These are phyloP conservation scores for Huntiella savannae DNA, from an alignment of 2,329 filamentous ascomycete species.

Conservation along the genomic window DNA sequence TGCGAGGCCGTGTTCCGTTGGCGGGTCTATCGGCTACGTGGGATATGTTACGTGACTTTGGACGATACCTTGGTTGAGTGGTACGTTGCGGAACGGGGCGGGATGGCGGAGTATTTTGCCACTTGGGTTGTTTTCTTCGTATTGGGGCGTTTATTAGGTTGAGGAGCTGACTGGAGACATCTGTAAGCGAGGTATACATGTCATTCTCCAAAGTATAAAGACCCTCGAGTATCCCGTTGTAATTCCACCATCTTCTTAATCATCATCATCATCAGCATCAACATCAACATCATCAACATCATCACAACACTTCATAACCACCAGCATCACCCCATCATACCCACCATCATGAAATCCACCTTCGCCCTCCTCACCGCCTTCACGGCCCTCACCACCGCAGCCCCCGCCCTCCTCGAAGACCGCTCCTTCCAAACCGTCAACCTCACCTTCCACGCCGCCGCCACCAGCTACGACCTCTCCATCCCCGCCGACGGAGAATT, in stretches of 20 bases:
- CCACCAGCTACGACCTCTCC: conserved; percentile 22
- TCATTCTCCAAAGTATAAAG: no score
- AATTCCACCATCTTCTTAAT: neutral
- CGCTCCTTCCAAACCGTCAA: conserved; percentile 21
- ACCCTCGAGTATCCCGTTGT: no score
- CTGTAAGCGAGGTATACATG: no score
- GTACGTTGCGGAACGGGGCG: no score
- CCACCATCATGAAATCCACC: conserved; percentile 7
- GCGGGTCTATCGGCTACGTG: no score
- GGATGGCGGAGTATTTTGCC: no score
- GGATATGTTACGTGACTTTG: no score
- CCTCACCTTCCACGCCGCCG: conserved; percentile 25
- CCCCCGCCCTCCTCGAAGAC: conserved; percentile 5
- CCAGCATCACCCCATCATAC: neutral
- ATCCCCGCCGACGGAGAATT: conserved; percentile 24
- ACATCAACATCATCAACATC: neutral
- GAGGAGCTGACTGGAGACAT: no score
- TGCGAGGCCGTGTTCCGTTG: no score
- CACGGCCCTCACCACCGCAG: conserved; percentile 4
- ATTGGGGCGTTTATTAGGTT: no score
- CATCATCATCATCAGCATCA: neutral
- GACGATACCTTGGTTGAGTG: no score
- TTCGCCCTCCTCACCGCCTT: conserved; percentile 9
- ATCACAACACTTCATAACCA: neutral
- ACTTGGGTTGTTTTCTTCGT: no score